Percentiles rank a stretch among this genome's conserved stretches.
These are phyloP conservation scores for Geranium brycei DNA, from an alignment of 345 rosid species.

Conservation along the genomic window DNA sequence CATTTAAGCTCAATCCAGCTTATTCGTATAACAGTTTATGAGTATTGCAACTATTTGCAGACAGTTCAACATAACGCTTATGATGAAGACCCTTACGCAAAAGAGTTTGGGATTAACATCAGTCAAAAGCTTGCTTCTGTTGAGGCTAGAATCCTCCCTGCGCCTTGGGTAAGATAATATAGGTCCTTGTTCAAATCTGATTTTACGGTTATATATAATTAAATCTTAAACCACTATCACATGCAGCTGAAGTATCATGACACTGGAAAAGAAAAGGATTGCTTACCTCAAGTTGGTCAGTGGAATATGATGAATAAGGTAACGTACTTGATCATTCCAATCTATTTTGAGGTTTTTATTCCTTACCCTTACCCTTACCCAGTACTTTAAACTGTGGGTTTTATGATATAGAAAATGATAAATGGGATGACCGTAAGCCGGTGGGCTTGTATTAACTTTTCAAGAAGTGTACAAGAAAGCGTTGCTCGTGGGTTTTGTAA, in stretches of 20 bases:
- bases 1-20: not conserved
- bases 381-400: not conserved
- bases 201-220: not conserved
- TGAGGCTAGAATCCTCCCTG: slow-evolving; percentile 91
- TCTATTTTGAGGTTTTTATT: not conserved
- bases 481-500: slow-evolving; percentile 65
- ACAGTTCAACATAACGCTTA: slow-evolving; percentile 74
- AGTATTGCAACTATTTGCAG: slow-evolving; percentile 15
- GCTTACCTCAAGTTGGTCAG: slow-evolving; percentile 88
- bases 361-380: not conserved
- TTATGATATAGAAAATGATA: slow-evolving; percentile 78
- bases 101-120: slow-evolving; percentile 92
- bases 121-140: slow-evolving; percentile 79
- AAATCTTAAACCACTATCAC: not conserved
- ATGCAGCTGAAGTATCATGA: slow-evolving; percentile 92
- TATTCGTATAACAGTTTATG: not conserved
- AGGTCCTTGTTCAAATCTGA: not conserved
- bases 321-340: not conserved
- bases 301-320: slow-evolving; percentile 99
- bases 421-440: slow-evolving; percentile 83
- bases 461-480: slow-evolving; percentile 63
- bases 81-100: slow-evolving; percentile 61
- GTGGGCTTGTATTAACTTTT: slow-evolving; percentile 91
- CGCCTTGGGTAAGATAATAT: slow-evolving; percentile 61
- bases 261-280: slow-evolving; percentile 72